phyloP scores from a whole-genome alignment of 2,329 filamentous ascomycete genomes.

The Cytospora paraplurivora region DNA sequence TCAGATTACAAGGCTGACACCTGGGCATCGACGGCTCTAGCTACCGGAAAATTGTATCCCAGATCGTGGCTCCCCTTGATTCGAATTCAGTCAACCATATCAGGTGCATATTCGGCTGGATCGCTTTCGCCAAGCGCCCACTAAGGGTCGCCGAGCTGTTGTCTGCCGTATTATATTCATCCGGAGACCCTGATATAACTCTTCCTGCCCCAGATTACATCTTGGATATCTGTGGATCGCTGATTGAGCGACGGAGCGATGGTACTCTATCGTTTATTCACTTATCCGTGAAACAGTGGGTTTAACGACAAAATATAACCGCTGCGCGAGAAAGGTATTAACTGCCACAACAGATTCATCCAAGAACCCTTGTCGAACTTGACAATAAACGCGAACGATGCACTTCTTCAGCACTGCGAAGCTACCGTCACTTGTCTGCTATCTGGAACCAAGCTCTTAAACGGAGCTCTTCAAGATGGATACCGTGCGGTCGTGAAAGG shows the following conservation, averaged over 20 bases:
- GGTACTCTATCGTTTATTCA: constrained; percentile 35
- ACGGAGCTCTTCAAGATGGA: neutral
- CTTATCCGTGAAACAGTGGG: constrained; percentile 36
- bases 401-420: constrained; percentile 31
- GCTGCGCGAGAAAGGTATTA: neutral
- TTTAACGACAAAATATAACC: neutral
- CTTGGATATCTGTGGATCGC: constrained; percentile 32
- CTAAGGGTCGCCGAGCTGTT: constrained; percentile 38
- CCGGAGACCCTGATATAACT: constrained; percentile 12
- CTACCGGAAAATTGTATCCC: constrained; percentile 37
- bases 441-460: constrained; percentile 32
- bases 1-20: neutral
- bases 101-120: constrained; percentile 39
- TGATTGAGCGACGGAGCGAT: constrained; percentile 34
- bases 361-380: constrained; percentile 21
- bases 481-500: constrained; percentile 33
- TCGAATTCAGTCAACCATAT: constrained; percentile 35
- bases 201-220: constrained; percentile 33
- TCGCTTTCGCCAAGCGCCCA: constrained; percentile 41
- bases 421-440: constrained; percentile 34
- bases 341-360: constrained; percentile 25
- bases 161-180: constrained; percentile 39
- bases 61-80: constrained; percentile 34
- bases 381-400: constrained; percentile 21
- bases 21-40: constrained; percentile 30